Percentiles rank a stretch among this genome's conserved stretches.
Evolutionary conservation across 345 rosid species (phyloP).

Genomic region (Noccaea bulbosa): DNA sequence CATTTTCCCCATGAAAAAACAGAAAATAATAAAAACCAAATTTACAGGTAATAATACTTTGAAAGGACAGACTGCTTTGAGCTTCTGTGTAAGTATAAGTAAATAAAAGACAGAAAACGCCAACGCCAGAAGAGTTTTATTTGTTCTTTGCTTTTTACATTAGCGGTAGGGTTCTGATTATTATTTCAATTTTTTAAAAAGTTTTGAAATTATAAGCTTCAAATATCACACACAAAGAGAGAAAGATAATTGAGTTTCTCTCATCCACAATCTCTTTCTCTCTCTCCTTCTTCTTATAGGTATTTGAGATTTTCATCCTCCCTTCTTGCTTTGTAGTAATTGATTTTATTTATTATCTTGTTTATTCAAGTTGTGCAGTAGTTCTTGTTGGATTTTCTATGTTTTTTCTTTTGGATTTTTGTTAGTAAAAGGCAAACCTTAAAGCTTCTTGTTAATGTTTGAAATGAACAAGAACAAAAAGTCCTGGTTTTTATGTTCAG

Average conservation of each 20-base stretch:
- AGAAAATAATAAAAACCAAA: slow-evolving; percentile 2
- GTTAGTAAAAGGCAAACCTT: slow-evolving; percentile 50
- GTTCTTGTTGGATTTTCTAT: slow-evolving; percentile 33
- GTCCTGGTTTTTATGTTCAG: slow-evolving; percentile 40
- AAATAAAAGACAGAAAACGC: slow-evolving; percentile 63
- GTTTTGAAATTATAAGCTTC: slow-evolving; percentile 24
- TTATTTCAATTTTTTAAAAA: slow-evolving; percentile 20
- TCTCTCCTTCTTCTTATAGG: slow-evolving; percentile 28
- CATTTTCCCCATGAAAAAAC: neutral
- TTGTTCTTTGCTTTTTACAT: slow-evolving; percentile 18
- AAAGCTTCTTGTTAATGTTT: slow-evolving; percentile 38
- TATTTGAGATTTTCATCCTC: slow-evolving; percentile 29
- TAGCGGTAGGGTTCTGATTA: slow-evolving; percentile 51
- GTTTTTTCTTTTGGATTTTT: slow-evolving; percentile 42
- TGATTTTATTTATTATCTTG: slow-evolving; percentile 16
- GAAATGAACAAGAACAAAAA: slow-evolving; percentile 42
- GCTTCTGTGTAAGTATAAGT: slow-evolving; percentile 34
- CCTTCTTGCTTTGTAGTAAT: slow-evolving; percentile 21
- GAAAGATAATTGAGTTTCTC: slow-evolving; percentile 49
- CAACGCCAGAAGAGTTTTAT: slow-evolving; percentile 50
- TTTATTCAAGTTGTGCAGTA: slow-evolving; percentile 22
- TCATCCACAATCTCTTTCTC: slow-evolving; percentile 46
- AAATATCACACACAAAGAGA: slow-evolving; percentile 35
- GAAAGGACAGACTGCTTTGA: slow-evolving; percentile 43
- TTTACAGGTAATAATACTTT: slow-evolving; percentile 41